Evolutionary conservation across 2,329 filamentous ascomycete genomes (phyloP), one percentile per base, ranked within the genome.

Genomic region (Ophiostoma fasciatum): DNA sequence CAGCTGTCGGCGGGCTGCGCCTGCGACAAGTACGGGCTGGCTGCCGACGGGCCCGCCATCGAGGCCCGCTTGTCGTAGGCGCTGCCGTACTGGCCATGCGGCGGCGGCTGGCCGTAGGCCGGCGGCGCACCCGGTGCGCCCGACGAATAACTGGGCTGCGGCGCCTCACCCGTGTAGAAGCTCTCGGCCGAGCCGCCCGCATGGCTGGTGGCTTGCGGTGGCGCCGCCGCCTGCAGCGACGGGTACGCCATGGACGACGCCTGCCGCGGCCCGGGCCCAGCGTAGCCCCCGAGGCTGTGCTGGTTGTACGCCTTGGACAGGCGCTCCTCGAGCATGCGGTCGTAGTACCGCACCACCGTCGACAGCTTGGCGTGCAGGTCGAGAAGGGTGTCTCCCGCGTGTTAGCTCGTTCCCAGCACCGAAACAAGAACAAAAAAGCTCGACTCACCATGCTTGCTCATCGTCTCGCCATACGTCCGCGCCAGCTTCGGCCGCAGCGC

Each of bases 391-490:
- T 98, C 87, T 90, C 12, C 2, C 9, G 8, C 12, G 4, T 22
- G 21, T 27, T 27, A 33, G 28, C 7, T 11, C 7, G 9, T 12
- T 10, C 17, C 15, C n/a, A n/a, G n/a, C n/a, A n/a, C n/a, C 11
- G 7, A 13, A 26, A 32, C 15, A 14, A n/a, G 10, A 20, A 59
- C 74, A 53, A 62, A n/a, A n/a, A n/a, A n/a, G n/a, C n/a, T n/a
- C n/a, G n/a, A n/a, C n/a, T n/a, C n/a, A 83, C 83, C 87, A 56
- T 96, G 90, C 58, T 98, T 98, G 71, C 90, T 96, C 90, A 98
- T 96, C 0, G 90, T 94, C 61, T 98, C 90, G 37, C 90, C 90
- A 52, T 96, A 94, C 0, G 88, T 94, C 39, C 90, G 74, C 5
- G 90, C 90, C 37, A 98, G 66, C 56, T 98, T 98, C 2, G 90